Evolutionary conservation across 2,329 filamentous ascomycete genomes (phyloP).

Genomic region (Thielaviopsis musarum): DNA sequence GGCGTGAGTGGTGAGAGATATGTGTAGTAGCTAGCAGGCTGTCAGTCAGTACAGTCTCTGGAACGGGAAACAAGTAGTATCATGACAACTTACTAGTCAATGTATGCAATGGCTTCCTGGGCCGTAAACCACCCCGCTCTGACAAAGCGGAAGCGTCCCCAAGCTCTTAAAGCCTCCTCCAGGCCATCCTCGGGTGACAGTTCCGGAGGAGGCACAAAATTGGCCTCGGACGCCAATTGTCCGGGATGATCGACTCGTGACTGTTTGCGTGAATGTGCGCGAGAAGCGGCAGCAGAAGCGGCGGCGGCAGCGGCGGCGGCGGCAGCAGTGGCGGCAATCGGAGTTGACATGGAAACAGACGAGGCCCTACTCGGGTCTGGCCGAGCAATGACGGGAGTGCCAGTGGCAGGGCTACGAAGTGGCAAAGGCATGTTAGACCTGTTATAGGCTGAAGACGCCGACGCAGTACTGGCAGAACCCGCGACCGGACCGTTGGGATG

Average conservation of each 20-base stretch:
- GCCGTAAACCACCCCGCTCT: slow-evolving; percentile 92
- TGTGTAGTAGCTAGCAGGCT: slow-evolving; percentile 55
- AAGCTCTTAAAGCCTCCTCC: slow-evolving; percentile 59
- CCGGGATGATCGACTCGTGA: background rate
- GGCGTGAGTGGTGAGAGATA: slow-evolving; percentile 84
- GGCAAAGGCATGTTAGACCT: slow-evolving; percentile 77
- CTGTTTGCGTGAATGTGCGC: slow-evolving; percentile 5
- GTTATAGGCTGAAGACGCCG: background rate
- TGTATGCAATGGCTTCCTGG: slow-evolving; percentile 80
- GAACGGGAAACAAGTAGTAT: slow-evolving; percentile 8
- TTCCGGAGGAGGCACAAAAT: slow-evolving; percentile 26
- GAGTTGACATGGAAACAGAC: slow-evolving; percentile 2
- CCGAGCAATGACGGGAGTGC: slow-evolving; percentile 5
- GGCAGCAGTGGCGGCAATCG: background rate
- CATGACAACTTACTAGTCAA: slow-evolving; percentile 54
- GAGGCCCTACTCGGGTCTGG: slow-evolving; percentile 10
- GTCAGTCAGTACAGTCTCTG: background rate
- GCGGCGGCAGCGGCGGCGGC: background rate
- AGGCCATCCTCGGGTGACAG: slow-evolving; percentile 15
- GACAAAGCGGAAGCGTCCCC: slow-evolving; percentile 88
- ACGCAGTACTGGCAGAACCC: background rate
- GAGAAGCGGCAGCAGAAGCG: background rate
- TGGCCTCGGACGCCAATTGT: slow-evolving; percentile 17
- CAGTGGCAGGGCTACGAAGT: slow-evolving; percentile 29
- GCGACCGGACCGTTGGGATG: background rate